Percentiles rank a stretch among this genome's conserved stretches.
Evolutionary conservation across 768 basidiomycete species (phyloP).

Genomic region (Amanita brunnescens): DNA sequence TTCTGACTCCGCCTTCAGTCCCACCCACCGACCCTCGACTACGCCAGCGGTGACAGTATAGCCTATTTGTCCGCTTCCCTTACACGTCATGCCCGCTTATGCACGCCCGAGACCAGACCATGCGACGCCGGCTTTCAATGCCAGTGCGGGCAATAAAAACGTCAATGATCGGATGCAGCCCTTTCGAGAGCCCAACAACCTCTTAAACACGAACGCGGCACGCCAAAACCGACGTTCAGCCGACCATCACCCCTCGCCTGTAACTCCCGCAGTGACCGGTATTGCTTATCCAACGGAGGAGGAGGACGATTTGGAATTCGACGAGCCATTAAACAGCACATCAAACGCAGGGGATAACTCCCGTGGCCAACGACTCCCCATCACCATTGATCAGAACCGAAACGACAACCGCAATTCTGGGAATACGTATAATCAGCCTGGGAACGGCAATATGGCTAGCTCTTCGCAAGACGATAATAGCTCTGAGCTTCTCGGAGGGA

Average conservation of each 20-base stretch:
- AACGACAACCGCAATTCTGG: constrained; percentile 3
- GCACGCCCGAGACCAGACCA: constrained; percentile 3
- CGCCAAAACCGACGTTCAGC: constrained; percentile 11
- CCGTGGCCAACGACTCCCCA: constrained; percentile 3
- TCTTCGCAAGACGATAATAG: constrained; percentile 34
- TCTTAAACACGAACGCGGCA: neutral
- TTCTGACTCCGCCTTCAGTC: neutral
- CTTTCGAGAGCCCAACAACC: constrained; percentile 8
- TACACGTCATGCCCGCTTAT: constrained; percentile 4
- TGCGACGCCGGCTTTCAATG: neutral
- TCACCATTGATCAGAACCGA: constrained; percentile 4
- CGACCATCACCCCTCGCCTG: constrained; percentile 22
- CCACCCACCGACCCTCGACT: neutral
- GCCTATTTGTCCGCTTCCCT: neutral
- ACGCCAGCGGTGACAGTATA: neutral
- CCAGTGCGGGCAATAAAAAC: neutral
- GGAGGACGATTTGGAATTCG: constrained; percentile 26
- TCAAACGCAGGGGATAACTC: neutral
- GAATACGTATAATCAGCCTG: constrained; percentile 5
- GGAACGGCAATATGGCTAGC: constrained; percentile 30
- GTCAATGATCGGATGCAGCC: constrained; percentile 6
- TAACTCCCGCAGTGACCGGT: constrained; percentile 39
- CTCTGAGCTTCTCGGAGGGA: constrained; percentile 24
- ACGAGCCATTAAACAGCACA: constrained; percentile 11
- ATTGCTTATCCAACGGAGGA: constrained; percentile 37